Conservation (phyloP, 768 basidiomycete genomes). For the Lentinula raphanica region DNA sequence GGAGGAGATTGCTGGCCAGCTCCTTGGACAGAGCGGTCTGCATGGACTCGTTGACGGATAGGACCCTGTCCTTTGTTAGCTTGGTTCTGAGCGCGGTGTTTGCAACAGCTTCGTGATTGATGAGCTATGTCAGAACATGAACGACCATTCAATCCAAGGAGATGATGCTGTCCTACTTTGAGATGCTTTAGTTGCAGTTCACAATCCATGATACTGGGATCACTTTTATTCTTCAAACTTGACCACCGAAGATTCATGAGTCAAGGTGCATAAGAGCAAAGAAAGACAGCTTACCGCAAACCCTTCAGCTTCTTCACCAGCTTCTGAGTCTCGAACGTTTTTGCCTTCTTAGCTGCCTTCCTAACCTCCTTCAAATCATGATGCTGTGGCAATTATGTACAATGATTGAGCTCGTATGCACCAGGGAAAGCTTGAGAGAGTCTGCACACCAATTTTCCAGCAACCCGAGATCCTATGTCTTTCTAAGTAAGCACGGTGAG, state of each 20-base stretch:
- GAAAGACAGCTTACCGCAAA: slow-evolving; percentile 41
- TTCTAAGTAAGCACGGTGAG: slow-evolving; percentile 20
- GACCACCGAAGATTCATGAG: neutral
- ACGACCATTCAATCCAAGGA: neutral
- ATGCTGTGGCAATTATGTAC: slow-evolving; percentile 56
- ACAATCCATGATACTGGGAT: slow-evolving; percentile 39
- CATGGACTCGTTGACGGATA: slow-evolving; percentile 47
- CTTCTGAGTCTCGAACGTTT: slow-evolving; percentile 74
- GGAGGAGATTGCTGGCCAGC: slow-evolving; percentile 30
- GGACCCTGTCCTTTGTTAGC: slow-evolving; percentile 62
- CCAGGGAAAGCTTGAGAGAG: no score
- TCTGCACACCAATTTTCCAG: slow-evolving; percentile 53
- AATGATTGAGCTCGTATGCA: no score
- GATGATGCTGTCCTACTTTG: slow-evolving; percentile 43
- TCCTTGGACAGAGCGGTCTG: slow-evolving; percentile 41
- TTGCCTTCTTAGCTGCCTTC: slow-evolving; percentile 77
- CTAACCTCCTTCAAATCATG: slow-evolving; percentile 68
- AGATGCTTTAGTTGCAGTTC: slow-evolving; percentile 57
- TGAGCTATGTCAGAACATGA: slow-evolving; percentile 33
- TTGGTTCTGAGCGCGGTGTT: slow-evolving; percentile 65
- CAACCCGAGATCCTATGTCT: slow-evolving; percentile 38
- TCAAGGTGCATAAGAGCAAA: neutral
- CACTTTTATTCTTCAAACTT: slow-evolving; percentile 34
- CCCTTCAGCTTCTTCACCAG: slow-evolving; percentile 78
- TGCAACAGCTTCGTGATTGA: slow-evolving; percentile 56